Percentiles rank a stretch among this genome's conserved stretches.
Conservation (phyloP, 1,284 basidiomycete genomes). For the Tranzscheliella williamsii region DNA sequence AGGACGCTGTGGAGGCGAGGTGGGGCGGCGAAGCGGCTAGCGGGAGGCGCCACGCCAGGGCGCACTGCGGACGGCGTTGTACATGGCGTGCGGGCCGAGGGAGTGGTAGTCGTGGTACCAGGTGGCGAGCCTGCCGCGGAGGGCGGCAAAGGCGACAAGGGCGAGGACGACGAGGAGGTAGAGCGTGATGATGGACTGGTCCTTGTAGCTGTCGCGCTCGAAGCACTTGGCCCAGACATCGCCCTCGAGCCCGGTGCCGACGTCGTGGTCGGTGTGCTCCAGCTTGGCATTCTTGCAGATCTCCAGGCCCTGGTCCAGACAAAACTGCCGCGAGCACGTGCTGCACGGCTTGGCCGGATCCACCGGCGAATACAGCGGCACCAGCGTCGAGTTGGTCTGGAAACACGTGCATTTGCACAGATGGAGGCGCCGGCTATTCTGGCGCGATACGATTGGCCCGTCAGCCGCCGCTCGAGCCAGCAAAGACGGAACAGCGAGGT, state of each 20-base stretch:
- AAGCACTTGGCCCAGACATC: conserved; percentile 61
- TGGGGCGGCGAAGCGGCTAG: no score
- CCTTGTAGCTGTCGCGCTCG: conserved; percentile 55
- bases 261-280: conserved; percentile 53
- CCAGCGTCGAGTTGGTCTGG: conserved; percentile 58
- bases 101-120: conserved; percentile 16
- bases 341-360: conserved; percentile 51
- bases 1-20: no score
- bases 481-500: neutral
- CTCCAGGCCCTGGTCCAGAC: conserved; percentile 52
- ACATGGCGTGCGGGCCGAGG: conserved; percentile 13
- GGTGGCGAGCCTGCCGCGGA: conserved; percentile 14
- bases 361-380: conserved; percentile 49
- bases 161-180: conserved; percentile 46
- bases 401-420: conserved; percentile 61
- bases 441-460: neutral
- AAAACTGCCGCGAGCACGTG: conserved; percentile 60
- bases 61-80: conserved; percentile 12
- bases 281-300: conserved; percentile 56
- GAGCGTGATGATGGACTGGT: conserved; percentile 52
- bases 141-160: conserved; percentile 14
- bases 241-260: conserved; percentile 59
- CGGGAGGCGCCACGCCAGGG: no score
- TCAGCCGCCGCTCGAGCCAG: neutral
- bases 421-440: conserved; percentile 22